phyloP scores from a whole-genome alignment of 1,139 yeast genomes.

The Pichia sp. region DNA sequence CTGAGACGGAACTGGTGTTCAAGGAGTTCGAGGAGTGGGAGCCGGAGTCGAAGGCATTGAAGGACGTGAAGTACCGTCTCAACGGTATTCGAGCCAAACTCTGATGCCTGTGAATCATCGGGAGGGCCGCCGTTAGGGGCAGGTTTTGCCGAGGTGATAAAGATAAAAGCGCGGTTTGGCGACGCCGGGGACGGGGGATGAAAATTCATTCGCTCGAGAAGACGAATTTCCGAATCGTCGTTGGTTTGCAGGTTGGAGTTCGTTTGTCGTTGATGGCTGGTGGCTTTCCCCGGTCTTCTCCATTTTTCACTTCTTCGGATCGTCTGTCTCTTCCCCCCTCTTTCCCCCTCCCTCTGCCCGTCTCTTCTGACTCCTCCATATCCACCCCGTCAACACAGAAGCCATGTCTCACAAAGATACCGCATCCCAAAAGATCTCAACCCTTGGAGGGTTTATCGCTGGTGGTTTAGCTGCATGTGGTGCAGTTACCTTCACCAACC shows the following conservation, averaged over 20 bases:
- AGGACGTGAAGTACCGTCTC: conserved; percentile 80
- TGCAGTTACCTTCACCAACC: conserved; percentile 96
- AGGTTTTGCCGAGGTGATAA: neutral
- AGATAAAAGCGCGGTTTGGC: too few relatives aligned
- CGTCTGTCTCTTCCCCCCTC: too few relatives aligned
- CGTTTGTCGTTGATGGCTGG: too few relatives aligned
- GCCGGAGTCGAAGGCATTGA: conserved; percentile 77
- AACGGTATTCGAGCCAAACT: conserved; percentile 61
- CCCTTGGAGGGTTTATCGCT: conserved; percentile 82
- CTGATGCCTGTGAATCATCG: conserved; percentile 12
- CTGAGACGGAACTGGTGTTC: conserved; percentile 60
- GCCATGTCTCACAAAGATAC: conserved; percentile 22
- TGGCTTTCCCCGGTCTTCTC: too few relatives aligned
- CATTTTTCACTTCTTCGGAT: too few relatives aligned
- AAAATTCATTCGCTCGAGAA: too few relatives aligned
- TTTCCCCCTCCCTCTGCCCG: too few relatives aligned
- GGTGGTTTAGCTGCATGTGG: conserved; percentile 98
- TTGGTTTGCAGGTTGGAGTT: too few relatives aligned
- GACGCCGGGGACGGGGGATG: too few relatives aligned
- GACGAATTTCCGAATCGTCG: too few relatives aligned
- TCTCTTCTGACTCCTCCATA: too few relatives aligned
- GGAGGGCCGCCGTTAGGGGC: neutral
- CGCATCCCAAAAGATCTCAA: conserved; percentile 50
- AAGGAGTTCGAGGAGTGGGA: conserved; percentile 79
- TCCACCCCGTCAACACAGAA: too few relatives aligned